Percentiles rank a stretch among this genome's conserved stretches.
Conservation (phyloP, 345 rosid species). For the Lagerstroemia speciosa region DNA sequence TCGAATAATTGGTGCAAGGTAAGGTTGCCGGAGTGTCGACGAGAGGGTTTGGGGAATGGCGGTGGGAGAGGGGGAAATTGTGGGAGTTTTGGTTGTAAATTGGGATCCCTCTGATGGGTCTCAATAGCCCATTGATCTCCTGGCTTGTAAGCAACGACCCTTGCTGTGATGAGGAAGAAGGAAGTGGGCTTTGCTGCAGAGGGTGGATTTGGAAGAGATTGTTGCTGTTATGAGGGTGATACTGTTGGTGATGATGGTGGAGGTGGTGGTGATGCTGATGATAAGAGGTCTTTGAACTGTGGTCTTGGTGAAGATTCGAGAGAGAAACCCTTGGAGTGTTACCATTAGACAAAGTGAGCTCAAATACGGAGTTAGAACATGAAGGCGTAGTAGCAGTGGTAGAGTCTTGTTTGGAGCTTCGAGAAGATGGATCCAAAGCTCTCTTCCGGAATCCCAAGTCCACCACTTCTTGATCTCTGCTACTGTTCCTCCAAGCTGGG, state of each 20-base stretch:
- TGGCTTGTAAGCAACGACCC: slow-evolving; percentile 24
- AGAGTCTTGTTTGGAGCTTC: slow-evolving; percentile 8
- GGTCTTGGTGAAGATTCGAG: slow-evolving; percentile 5
- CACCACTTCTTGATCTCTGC: slow-evolving; percentile 26
- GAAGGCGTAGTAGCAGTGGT: slow-evolving; percentile 1
- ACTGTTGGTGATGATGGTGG: neutral
- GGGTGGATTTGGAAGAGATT: slow-evolving; percentile 23
- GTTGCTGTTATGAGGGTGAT: slow-evolving; percentile 15
- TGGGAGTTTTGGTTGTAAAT: slow-evolving; percentile 50
- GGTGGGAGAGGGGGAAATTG: slow-evolving; percentile 7
- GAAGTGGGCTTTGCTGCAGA: neutral
- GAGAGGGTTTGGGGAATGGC: neutral
- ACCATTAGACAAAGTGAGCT: slow-evolving; percentile 59
- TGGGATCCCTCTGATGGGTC: slow-evolving; percentile 89
- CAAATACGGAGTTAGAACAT: slow-evolving; percentile 21
- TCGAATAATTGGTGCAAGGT: neutral
- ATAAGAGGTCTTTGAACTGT: slow-evolving; percentile 15
- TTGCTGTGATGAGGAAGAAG: neutral
- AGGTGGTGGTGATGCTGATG: slow-evolving; percentile 26
- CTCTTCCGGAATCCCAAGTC: slow-evolving; percentile 57
- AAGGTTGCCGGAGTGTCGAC: neutral
- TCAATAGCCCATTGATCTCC: slow-evolving; percentile 53
- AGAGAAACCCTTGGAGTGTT: slow-evolving; percentile 9
- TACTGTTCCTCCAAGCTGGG: slow-evolving; percentile 45
- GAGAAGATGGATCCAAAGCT: slow-evolving; percentile 25